Conservation (phyloP, 2,329 filamentous ascomycete genomes). For the Coniochaeta sp. region DNA sequence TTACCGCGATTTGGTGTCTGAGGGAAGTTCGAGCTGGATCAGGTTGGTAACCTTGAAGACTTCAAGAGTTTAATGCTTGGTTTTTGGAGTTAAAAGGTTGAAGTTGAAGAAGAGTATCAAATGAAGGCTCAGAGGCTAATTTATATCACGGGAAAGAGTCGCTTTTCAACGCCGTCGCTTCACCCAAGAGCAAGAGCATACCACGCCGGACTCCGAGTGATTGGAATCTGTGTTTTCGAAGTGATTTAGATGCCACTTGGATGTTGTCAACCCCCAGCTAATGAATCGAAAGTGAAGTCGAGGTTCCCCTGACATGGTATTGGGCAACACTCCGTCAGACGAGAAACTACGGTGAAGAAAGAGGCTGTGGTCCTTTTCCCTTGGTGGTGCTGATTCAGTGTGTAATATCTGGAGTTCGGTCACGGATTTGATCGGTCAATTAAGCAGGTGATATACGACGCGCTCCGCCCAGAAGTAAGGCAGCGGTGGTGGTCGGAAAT, state of each 20-base stretch:
- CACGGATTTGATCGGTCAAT: neutral
- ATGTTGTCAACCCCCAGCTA: neutral
- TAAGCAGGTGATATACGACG: neutral
- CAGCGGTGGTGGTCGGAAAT: neutral
- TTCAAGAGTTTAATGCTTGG: no score
- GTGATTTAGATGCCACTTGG: neutral
- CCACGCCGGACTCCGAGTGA: neutral
- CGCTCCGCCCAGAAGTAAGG: neutral
- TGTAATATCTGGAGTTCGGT: neutral
- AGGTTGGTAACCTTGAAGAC: neutral
- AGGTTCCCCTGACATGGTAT: neutral
- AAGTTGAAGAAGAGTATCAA: no score
- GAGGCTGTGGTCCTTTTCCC: neutral
- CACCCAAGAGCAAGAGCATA: neutral
- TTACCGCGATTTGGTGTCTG: no score
- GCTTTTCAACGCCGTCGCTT: neutral
- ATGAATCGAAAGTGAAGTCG: neutral
- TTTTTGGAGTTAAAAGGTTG: no score
- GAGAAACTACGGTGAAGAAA: neutral
- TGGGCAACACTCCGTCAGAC: neutral
- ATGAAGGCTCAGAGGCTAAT: neutral
- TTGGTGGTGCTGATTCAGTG: neutral
- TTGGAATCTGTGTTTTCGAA: neutral
- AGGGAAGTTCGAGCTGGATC: no score
- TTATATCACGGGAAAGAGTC: neutral